These are phyloP conservation scores for Malassezia arunalokei DNA, from an alignment of 1,284 basidiomycete species.

Conservation along the genomic window DNA sequence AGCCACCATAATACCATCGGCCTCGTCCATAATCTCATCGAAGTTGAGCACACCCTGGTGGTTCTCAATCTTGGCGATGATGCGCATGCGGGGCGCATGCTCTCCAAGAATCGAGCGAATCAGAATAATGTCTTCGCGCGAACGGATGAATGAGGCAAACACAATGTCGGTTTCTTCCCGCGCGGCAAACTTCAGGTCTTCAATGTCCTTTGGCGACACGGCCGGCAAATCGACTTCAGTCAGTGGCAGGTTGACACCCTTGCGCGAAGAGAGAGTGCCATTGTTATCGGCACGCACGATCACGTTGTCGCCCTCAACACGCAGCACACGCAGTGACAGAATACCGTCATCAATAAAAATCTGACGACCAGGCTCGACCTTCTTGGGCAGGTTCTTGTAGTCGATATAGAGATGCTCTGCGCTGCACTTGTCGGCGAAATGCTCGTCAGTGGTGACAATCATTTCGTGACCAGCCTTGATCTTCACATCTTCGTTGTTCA, in stretches of 20 bases:
- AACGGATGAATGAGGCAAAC: slow-evolving; percentile 46
- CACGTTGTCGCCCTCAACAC: slow-evolving; percentile 51
- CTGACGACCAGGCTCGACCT: slow-evolving; percentile 84
- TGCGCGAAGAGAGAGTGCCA: slow-evolving; percentile 84
- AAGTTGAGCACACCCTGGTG: slow-evolving; percentile 46
- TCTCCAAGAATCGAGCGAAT: slow-evolving; percentile 44
- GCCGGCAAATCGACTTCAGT: slow-evolving; percentile 95
- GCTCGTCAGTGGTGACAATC: slow-evolving; percentile 70
- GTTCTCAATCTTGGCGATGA: slow-evolving; percentile 47
- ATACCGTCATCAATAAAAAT: slow-evolving; percentile 98
- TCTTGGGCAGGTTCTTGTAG: slow-evolving; percentile 80
- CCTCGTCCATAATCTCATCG: slow-evolving; percentile 45
- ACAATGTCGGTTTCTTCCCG: slow-evolving; percentile 94
- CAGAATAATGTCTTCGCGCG: slow-evolving; percentile 35
- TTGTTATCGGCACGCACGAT: slow-evolving; percentile 80
- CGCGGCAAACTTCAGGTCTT: slow-evolving; percentile 86
- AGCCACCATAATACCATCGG: slow-evolving; percentile 46
- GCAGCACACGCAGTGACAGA: slow-evolving; percentile 79
- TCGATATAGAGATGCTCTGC: slow-evolving; percentile 51
- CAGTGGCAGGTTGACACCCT: slow-evolving; percentile 98
- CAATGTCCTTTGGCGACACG: slow-evolving; percentile 81
- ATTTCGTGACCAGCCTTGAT: slow-evolving; percentile 90
- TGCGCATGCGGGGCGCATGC: slow-evolving; percentile 44
- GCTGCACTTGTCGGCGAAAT: slow-evolving; percentile 74
- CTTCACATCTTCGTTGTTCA: slow-evolving; percentile 68